Percentiles rank a stretch among this genome's conserved stretches.
Evolutionary conservation across 2,329 filamentous ascomycete genomes (phyloP).

Genomic region (Tolypocladium capitatum): DNA sequence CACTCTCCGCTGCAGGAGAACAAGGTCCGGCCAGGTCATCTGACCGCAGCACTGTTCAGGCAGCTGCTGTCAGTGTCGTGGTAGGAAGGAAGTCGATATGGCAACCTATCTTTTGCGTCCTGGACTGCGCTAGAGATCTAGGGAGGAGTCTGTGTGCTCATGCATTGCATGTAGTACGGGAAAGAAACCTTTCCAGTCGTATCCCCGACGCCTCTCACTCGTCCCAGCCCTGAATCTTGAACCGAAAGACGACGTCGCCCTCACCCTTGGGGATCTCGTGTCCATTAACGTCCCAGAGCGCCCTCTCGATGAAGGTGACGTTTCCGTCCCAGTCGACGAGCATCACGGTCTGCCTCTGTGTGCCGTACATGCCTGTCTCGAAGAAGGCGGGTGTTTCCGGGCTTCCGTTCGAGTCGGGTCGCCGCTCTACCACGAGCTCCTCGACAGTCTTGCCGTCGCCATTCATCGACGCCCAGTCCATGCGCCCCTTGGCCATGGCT

Average conservation of each 20-base stretch:
- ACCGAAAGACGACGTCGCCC: conserved; percentile 42
- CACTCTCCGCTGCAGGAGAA: not conserved
- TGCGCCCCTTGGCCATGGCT: conserved; percentile 23
- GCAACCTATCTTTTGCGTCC: not conserved
- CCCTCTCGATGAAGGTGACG: conserved; percentile 44
- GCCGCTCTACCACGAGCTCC: conserved; percentile 20
- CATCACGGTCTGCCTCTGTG: conserved; percentile 50
- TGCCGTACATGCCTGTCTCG: conserved; percentile 49
- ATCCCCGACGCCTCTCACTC: conserved; percentile 1
- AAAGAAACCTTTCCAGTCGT: no score
- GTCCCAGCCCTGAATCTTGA: conserved; percentile 42
- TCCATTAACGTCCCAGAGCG: conserved; percentile 46
- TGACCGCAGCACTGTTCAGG: not conserved
- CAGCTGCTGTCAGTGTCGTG: not conserved
- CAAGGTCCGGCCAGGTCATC: not conserved
- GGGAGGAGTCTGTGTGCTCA: not conserved
- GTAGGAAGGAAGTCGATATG: no score
- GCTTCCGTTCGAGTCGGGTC: conserved; percentile 21
- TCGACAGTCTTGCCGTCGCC: conserved; percentile 24
- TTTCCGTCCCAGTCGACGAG: conserved; percentile 51
- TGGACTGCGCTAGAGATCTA: not conserved
- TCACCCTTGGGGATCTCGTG: conserved; percentile 38
- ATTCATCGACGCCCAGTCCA: conserved; percentile 19
- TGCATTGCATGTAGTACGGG: not conserved
- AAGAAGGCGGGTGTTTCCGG: conserved; percentile 24